Percentiles rank a stretch among this genome's conserved stretches.
phyloP scores from a whole-genome alignment of 179 eudicot species.

The Beta lomatogona region DNA sequence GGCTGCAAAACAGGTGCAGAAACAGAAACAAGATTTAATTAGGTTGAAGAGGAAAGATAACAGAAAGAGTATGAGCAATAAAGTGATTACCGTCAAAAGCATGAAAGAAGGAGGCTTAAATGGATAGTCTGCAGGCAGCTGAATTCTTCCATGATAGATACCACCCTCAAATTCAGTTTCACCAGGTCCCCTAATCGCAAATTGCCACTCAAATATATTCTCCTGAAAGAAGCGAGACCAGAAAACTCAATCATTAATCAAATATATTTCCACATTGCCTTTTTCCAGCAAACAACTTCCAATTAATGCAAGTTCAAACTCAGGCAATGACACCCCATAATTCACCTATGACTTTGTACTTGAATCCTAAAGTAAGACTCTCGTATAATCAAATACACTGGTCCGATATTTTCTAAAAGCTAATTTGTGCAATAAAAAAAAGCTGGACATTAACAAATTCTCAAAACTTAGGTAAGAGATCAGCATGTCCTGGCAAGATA shows the following conservation, averaged over 20 bases:
- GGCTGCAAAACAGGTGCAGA: slow-evolving; percentile 54
- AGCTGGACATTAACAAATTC: too few relatives aligned
- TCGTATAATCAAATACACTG: too few relatives aligned
- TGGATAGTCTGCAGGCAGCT: slow-evolving; percentile 92
- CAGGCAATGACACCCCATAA: background rate
- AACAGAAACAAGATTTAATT: background rate
- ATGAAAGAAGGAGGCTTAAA: slow-evolving; percentile 95
- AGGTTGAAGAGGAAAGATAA: background rate
- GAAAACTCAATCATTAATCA: slow-evolving; percentile 12
- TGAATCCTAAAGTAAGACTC: too few relatives aligned
- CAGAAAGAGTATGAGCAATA: background rate
- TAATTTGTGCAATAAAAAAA: too few relatives aligned
- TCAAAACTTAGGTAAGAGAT: too few relatives aligned
- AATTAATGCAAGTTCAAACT: background rate
- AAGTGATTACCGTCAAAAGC: slow-evolving; percentile 75
- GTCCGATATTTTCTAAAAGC: too few relatives aligned
- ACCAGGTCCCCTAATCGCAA: slow-evolving; percentile 87
- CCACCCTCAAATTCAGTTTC: slow-evolving; percentile 98
- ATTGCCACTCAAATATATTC: slow-evolving; percentile 98
- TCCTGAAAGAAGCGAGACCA: slow-evolving; percentile 48
- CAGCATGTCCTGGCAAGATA: too few relatives aligned
- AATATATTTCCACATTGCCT: background rate
- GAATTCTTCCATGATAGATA: slow-evolving; percentile 94
- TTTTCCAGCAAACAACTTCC: background rate
- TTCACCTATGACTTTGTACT: too few relatives aligned